phyloP scores from a whole-genome alignment of 805 yeast species.

The Wickerhamomyces mucosus region DNA sequence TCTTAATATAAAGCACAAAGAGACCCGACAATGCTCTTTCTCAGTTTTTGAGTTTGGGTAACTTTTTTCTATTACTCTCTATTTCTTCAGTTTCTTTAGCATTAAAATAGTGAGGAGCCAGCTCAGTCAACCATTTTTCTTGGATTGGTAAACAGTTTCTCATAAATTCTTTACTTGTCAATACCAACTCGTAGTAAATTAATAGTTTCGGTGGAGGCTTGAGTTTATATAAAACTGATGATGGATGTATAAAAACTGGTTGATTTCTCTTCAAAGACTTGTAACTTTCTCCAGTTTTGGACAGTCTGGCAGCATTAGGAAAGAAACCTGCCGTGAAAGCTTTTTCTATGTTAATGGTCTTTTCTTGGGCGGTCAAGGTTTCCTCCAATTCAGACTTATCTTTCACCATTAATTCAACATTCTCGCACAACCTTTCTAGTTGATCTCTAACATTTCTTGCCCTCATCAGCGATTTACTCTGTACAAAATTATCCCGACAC shows the following conservation, averaged over 20 bases:
- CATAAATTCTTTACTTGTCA: conserved; percentile 86
- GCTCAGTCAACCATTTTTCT: conserved; percentile 63
- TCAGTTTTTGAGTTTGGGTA: too few species aligned
- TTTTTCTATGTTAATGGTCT: conserved; percentile 68
- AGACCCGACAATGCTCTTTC: too few species aligned
- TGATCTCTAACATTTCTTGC: conserved; percentile 68
- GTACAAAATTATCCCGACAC: conserved; percentile 81
- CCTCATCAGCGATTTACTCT: conserved; percentile 60
- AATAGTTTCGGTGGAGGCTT: conserved; percentile 70
- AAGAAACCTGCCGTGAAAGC: conserved; percentile 87
- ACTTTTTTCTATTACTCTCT: conserved; percentile 9
- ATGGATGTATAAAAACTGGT: conserved; percentile 78
- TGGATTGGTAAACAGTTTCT: conserved; percentile 66
- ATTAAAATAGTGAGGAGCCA: conserved; percentile 50
- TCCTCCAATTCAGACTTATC: conserved; percentile 23
- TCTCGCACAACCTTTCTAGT: conserved; percentile 47
- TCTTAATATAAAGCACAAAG: too few species aligned
- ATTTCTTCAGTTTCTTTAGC: conserved; percentile 12
- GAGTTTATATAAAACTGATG: conserved; percentile 54
- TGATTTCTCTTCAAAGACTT: conserved; percentile 55
- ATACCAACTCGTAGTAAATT: conserved; percentile 73
- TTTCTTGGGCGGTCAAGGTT: conserved; percentile 29
- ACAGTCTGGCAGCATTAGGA: conserved; percentile 87
- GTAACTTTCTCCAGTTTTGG: conserved; percentile 71
- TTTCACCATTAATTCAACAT: conserved; percentile 35